Conservation (phyloP, 176 grass and related monocot genomes). For the Pontederia paniculata region DNA sequence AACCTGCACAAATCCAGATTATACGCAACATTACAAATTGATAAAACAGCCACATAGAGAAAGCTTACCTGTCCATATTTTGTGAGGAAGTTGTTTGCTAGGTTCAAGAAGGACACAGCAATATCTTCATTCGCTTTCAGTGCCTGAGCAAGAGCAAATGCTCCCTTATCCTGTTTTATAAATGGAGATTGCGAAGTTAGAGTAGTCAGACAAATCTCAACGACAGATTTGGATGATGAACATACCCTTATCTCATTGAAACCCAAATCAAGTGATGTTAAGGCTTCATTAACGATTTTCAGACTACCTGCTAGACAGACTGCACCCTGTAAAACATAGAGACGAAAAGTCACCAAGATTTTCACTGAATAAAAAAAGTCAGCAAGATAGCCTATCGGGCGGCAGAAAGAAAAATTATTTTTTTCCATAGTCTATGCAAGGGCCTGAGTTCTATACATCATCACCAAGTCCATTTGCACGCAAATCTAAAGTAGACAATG, state of each 20-base stretch:
- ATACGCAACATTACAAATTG: constrained; percentile 1
- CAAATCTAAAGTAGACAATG: constrained; percentile 72
- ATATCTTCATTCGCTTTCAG: constrained; percentile 92
- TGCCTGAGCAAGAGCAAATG: constrained; percentile 85
- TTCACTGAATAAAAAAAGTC: constrained; percentile 16
- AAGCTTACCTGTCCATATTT: constrained; percentile 84
- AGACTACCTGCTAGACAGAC: constrained; percentile 79
- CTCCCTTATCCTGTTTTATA: constrained; percentile 62
- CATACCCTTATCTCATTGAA: constrained; percentile 98
- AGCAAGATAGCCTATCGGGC: constrained; percentile 8
- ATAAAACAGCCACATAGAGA: not conserved
- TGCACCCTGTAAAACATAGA: constrained; percentile 47
- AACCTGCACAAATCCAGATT: constrained; percentile 53
- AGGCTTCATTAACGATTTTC: constrained; percentile 92
- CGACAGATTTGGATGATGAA: not conserved
- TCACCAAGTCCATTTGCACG: constrained; percentile 92
- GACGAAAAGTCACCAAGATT: constrained; percentile 19
- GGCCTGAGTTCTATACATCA: constrained; percentile 35
- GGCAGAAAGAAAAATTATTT: not conserved
- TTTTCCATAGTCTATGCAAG: not conserved
- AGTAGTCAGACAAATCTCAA: constrained; percentile 9
- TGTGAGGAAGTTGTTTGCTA: constrained; percentile 80
- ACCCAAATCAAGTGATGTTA: constrained; percentile 81
- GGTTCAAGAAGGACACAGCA: constrained; percentile 60
- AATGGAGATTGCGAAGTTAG: constrained; percentile 5